Percentiles rank a stretch among this genome's conserved stretches.
These are phyloP conservation scores for Zopfia rhizophila DNA, from an alignment of 2,329 filamentous ascomycete species.

Conservation along the genomic window DNA sequence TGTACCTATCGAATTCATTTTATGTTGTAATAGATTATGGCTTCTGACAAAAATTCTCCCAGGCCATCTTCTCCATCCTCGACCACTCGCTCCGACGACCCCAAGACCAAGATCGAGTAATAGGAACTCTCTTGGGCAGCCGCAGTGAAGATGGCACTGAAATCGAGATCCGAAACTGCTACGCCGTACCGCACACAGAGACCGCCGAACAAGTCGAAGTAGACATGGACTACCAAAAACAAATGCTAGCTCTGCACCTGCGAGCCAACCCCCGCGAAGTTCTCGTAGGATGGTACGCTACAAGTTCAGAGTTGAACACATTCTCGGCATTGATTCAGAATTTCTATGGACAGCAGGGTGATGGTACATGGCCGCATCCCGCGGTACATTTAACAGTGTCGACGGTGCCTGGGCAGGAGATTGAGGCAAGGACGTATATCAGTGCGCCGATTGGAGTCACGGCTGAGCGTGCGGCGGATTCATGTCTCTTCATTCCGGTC, in stretches of 20 bases:
- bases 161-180: slow-evolving; percentile 94
- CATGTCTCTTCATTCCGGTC: slow-evolving; percentile 96
- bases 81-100: slow-evolving; percentile 95
- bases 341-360: slow-evolving; percentile 97
- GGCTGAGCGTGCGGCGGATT: slow-evolving; percentile 92
- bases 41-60: slow-evolving; percentile 1
- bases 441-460: slow-evolving; percentile 94
- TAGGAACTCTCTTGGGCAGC: slow-evolving; percentile 92
- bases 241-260: slow-evolving; percentile 95
- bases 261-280: slow-evolving; percentile 94
- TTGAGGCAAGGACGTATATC: slow-evolving; percentile 94
- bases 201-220: slow-evolving; percentile 99
- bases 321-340: slow-evolving; percentile 99
- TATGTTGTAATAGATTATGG: slow-evolving; percentile 8
- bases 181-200: slow-evolving; percentile 98
- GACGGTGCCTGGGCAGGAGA: slow-evolving; percentile 86
- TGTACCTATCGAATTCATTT: slow-evolving; percentile 12
- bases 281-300: slow-evolving; percentile 98
- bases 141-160: slow-evolving; percentile 97
- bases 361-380: slow-evolving; percentile 97
- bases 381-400: slow-evolving; percentile 96
- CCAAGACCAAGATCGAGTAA: slow-evolving; percentile 92
- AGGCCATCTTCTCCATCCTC: slow-evolving; percentile 74
- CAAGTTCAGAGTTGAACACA: slow-evolving; percentile 94
- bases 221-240: slow-evolving; percentile 99